phyloP scores from a whole-genome alignment of 352 stramenopile species.

The Pythium dissimile region DNA sequence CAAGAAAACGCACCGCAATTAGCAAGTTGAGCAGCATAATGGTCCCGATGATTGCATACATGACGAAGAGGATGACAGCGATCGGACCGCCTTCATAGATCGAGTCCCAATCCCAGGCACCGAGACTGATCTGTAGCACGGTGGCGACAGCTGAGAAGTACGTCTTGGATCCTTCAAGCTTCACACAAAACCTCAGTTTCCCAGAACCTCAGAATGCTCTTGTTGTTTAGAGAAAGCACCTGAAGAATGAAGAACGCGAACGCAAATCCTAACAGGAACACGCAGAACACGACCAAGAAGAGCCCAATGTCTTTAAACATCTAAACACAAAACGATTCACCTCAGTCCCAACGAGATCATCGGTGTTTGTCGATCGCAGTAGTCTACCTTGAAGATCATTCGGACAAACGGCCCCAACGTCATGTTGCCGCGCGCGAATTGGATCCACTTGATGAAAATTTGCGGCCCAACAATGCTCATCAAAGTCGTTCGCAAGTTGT shows the following conservation, averaged over 20 bases:
- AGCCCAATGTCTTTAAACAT: conserved; percentile 81
- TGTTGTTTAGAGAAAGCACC: conserved; percentile 22
- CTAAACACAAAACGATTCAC: too few species aligned
- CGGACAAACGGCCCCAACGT: conserved; percentile 72
- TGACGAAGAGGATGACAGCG: conserved; percentile 65
- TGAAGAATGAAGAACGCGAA: conserved; percentile 85
- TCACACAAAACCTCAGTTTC: background rate
- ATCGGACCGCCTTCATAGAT: conserved; percentile 70
- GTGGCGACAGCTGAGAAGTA: conserved; percentile 54
- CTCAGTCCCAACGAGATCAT: too few species aligned
- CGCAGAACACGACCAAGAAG: conserved; percentile 70
- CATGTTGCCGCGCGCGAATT: conserved; percentile 67
- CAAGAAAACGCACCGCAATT: conserved; percentile 45
- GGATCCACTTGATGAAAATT: conserved; percentile 82
- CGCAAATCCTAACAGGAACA: conserved; percentile 70
- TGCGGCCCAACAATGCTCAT: conserved; percentile 77
- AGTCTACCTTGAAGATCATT: conserved; percentile 78
- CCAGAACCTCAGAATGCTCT: background rate
- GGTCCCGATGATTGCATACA: conserved; percentile 71
- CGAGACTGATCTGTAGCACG: conserved; percentile 72
- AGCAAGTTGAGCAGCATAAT: conserved; percentile 84
- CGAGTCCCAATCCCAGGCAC: conserved; percentile 69
- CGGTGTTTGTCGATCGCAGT: too few species aligned
- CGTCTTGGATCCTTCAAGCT: conserved; percentile 70
- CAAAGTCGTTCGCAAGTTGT: conserved; percentile 71